phyloP scores from a whole-genome alignment of 306 rosid species.

The Sindora glabra region DNA sequence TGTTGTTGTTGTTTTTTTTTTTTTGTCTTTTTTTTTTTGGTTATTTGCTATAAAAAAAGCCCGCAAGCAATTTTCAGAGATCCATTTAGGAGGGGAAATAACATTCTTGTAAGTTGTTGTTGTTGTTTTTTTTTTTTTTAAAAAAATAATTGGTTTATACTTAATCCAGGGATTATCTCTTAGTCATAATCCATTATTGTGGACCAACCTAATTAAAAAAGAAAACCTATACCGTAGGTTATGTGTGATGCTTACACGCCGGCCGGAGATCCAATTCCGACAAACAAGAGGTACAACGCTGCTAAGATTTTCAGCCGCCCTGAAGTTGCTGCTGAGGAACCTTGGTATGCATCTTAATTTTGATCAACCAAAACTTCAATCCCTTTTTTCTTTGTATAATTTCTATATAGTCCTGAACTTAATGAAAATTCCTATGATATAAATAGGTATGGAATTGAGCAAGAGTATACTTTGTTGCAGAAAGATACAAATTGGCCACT shows the following conservation, averaged over 20 bases:
- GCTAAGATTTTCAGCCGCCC: constrained; percentile 54
- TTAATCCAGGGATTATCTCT: not conserved
- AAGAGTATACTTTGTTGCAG: constrained; percentile 55
- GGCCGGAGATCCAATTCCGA: constrained; percentile 57
- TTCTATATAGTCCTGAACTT: not conserved
- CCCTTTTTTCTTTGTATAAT: not conserved
- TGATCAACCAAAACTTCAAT: not conserved
- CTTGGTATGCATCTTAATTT: constrained; percentile 30
- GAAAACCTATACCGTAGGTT: constrained; percentile 20
- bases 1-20: too few species aligned
- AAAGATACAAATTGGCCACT: constrained; percentile 52
- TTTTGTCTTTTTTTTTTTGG: not conserved
- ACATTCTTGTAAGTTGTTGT: constrained; percentile 42
- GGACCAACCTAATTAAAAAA: not conserved
- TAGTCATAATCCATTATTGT: not conserved
- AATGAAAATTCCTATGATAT: not conserved
- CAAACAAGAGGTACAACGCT: constrained; percentile 45
- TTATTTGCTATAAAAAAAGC: constrained; percentile 12
- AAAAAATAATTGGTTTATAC: not conserved
- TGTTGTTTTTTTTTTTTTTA: too few species aligned
- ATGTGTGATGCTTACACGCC: constrained; percentile 62
- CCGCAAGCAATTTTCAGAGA: constrained; percentile 67
- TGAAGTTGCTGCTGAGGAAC: constrained; percentile 45
- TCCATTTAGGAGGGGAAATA: constrained; percentile 58
- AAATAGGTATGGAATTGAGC: constrained; percentile 62